Base-by-base conservation (phyloP, 352 stramenopile species). In the Saprolegnia diclina region DNA sequence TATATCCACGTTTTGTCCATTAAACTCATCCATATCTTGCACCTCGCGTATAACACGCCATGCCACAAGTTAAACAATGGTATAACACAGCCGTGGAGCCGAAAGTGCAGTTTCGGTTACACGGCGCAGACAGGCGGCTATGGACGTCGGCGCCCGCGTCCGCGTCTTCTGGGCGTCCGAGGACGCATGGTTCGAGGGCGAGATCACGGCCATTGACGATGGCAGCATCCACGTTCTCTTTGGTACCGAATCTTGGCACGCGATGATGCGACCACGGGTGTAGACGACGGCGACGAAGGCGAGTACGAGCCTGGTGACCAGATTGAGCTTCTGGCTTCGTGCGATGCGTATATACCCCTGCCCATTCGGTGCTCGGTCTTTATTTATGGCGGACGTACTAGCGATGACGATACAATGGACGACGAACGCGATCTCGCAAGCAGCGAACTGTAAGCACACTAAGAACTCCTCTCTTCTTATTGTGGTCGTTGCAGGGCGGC, bases 1-100 rank as follows among this genome's bases (percentile, higher is more conserved):
- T 59, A 42, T 59, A 59, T 54, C 24, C 46, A 24, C 35, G 52
- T 59, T 59, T 59, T 59, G 46, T 54, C 46, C n/a, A 22, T 29
- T 54, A 29, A 52, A 35, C 29, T 5, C 29, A 35, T 35, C 29
- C 29, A 35, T 35, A 35, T 35, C 29, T 35, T 35, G 29, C 29
- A 5, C 29, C 2, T 5, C 52, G 13, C n/a, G 24, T 59, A 4
- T 24, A 42, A 59, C 42, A 48, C 18, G 42, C 13, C 3, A 48
- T 11, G n/a, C n/a, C n/a, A n/a, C n/a, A n/a, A n/a, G n/a, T n/a
- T n/a, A n/a, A n/a, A n/a, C n/a, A n/a, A n/a, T n/a, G n/a, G n/a
- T n/a, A n/a, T n/a, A n/a, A n/a, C n/a, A n/a, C n/a, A n/a, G n/a
- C n/a, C n/a, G n/a, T n/a, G n/a, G n/a, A n/a, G n/a, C n/a, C n/a